Evolutionary conservation across 169 alveolate species (phyloP).

Genomic region (Plasmodium billcollinsi): DNA sequence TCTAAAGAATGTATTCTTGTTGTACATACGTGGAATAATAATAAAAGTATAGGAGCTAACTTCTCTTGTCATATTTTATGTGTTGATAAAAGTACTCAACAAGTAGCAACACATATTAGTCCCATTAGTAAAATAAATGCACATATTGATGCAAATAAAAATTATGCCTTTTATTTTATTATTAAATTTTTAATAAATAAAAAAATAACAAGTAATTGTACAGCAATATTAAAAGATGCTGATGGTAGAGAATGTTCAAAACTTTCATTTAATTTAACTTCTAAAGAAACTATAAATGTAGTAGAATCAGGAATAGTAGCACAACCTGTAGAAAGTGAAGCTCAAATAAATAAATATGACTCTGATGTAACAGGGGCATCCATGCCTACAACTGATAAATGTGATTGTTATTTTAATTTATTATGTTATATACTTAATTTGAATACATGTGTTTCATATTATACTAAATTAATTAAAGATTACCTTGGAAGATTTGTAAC

Average conservation of each 20-base stretch:
- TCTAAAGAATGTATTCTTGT: constrained; percentile 50
- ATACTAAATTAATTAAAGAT: constrained; percentile 22
- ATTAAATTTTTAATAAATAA: constrained; percentile 47
- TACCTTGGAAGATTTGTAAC: constrained; percentile 27
- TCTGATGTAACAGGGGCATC: not conserved
- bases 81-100: constrained; percentile 31
- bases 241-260: constrained; percentile 44
- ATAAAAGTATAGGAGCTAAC: constrained; percentile 30
- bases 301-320: constrained; percentile 5
- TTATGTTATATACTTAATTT: constrained; percentile 44
- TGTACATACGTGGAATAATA: constrained; percentile 70
- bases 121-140: constrained; percentile 60
- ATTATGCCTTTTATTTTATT: constrained; percentile 66
- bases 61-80: constrained; percentile 55
- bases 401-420: constrained; percentile 40
- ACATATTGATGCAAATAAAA: constrained; percentile 65
- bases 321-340: not conserved
- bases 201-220: constrained; percentile 43
- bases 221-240: constrained; percentile 57
- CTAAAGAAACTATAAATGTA: constrained; percentile 33
- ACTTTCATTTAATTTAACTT: constrained; percentile 25
- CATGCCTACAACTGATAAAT: constrained; percentile 7
- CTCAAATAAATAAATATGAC: constrained; percentile 3
- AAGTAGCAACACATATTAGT: constrained; percentile 45
- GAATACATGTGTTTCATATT: constrained; percentile 34